Percentiles rank a stretch among this genome's conserved stretches.
Evolutionary conservation across 2,329 filamentous ascomycete species (phyloP).

Genomic region (Cytospora piceicola): DNA sequence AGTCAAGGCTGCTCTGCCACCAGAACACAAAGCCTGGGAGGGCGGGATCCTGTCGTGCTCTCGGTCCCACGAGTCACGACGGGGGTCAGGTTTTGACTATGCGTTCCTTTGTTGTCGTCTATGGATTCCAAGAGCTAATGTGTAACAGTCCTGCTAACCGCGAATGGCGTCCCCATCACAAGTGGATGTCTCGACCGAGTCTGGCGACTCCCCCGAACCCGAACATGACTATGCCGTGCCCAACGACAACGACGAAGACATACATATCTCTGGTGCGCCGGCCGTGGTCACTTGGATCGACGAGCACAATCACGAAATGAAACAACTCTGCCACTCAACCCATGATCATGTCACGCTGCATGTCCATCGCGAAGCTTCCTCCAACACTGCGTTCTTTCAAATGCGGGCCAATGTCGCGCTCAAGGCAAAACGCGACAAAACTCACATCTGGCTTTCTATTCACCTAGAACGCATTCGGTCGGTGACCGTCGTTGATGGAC

Average conservation of each 20-base stretch:
- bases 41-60: constrained; percentile 16
- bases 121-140: neutral
- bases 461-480: constrained; percentile 11
- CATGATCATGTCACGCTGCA: constrained; percentile 16
- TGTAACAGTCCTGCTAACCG: neutral
- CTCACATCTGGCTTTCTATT: constrained; percentile 10
- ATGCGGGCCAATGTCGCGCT: constrained; percentile 15
- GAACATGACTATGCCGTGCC: neutral
- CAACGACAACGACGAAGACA: neutral
- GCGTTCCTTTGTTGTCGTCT: neutral
- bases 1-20: constrained; percentile 27
- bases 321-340: constrained; percentile 4
- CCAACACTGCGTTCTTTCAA: constrained; percentile 13
- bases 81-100: constrained; percentile 20
- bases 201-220: neutral
- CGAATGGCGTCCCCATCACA: constrained; percentile 4
- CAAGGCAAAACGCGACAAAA: constrained; percentile 12
- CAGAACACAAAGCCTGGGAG: constrained; percentile 24
- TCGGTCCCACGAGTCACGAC: neutral
- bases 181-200: constrained; percentile 4
- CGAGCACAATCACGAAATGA: neutral
- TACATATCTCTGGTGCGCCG: constrained; percentile 13
- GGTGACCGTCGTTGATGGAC: neutral
- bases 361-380: constrained; percentile 4
- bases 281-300: constrained; percentile 14